These are phyloP conservation scores for Lonicera japonica DNA, from an alignment of 129 eudicot genomes.

Conservation along the genomic window DNA sequence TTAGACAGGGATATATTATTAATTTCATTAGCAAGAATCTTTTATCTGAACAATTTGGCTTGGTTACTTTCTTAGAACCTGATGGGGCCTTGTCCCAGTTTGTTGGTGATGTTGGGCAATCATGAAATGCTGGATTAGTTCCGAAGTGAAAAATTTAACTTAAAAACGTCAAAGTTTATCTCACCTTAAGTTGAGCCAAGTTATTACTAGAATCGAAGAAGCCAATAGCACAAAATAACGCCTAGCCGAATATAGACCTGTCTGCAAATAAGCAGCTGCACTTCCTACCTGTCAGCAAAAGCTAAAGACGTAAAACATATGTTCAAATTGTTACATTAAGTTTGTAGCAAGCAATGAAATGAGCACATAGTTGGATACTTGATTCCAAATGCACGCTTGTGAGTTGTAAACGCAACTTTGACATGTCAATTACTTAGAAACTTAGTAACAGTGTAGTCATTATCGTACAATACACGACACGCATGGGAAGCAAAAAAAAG, in stretches of 20 bases:
- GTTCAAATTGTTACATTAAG: neutral
- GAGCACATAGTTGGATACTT: neutral
- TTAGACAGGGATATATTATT: too few relatives aligned
- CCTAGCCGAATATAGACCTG: constrained; percentile 58
- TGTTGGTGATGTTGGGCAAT: too few relatives aligned
- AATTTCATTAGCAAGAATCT: too few relatives aligned
- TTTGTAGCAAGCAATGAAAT: neutral
- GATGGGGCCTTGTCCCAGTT: too few relatives aligned
- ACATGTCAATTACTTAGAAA: too few relatives aligned
- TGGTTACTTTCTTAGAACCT: too few relatives aligned
- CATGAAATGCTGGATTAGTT: neutral
- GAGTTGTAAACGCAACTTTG: too few relatives aligned
- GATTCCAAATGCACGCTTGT: neutral
- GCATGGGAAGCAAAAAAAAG: too few relatives aligned
- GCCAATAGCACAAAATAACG: constrained; percentile 52
- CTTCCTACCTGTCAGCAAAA: constrained; percentile 57
- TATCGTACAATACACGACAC: too few relatives aligned
- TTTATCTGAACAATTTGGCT: too few relatives aligned
- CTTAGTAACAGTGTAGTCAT: too few relatives aligned
- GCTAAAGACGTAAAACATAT: neutral
- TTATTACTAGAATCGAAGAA: constrained; percentile 68
- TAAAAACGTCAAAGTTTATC: neutral
- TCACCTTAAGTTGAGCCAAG: constrained; percentile 96
- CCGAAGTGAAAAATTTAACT: neutral
- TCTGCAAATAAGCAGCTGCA: constrained; percentile 78